phyloP scores from a whole-genome alignment of 176 grass and related monocot genomes.

The Aegilops speltoides region DNA sequence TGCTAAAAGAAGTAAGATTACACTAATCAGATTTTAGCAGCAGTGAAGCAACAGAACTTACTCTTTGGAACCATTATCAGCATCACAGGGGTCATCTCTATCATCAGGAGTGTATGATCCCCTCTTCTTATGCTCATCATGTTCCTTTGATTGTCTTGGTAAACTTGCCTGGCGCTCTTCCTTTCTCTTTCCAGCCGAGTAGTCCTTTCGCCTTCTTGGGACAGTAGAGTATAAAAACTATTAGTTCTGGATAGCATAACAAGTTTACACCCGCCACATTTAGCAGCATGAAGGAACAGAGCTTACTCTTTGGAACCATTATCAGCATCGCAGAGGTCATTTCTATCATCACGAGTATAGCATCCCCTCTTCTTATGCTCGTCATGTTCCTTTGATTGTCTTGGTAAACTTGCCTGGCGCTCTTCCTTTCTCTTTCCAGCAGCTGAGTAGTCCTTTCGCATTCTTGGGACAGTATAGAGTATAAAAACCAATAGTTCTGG shows the following conservation, averaged over 20 bases:
- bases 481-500: background rate
- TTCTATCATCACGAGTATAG: background rate
- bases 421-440: background rate
- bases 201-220: slow-evolving; percentile 46
- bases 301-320: slow-evolving; percentile 4
- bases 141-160: slow-evolving; percentile 37
- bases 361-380: background rate
- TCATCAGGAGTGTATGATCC: slow-evolving; percentile 42
- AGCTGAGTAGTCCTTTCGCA: background rate
- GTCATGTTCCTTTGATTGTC: background rate
- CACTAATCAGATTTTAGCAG: background rate
- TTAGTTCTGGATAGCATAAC: background rate
- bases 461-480: background rate
- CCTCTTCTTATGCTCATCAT: slow-evolving; percentile 25
- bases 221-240: slow-evolving; percentile 58
- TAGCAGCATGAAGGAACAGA: background rate
- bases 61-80: slow-evolving; percentile 42
- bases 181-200: slow-evolving; percentile 48
- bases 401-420: background rate
- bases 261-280: background rate
- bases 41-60: slow-evolving; percentile 36
- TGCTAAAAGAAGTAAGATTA: background rate
- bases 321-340: slow-evolving; percentile 3
- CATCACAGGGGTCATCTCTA: slow-evolving; percentile 30
- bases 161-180: slow-evolving; percentile 32